phyloP scores from a whole-genome alignment of 148 eudicot genomes.

The Simmondsia chinensis region DNA sequence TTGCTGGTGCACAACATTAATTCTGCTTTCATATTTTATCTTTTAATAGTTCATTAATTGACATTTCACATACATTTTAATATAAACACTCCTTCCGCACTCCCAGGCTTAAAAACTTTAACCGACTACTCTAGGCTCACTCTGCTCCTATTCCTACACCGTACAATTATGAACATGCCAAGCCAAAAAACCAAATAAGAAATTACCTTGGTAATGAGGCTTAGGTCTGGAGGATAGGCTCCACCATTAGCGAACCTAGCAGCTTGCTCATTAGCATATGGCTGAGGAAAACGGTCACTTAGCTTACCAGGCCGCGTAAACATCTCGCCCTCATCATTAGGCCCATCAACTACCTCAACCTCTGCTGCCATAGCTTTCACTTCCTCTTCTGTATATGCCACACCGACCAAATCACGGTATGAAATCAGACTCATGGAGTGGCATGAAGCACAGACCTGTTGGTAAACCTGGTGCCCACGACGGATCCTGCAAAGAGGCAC shows the following conservation, averaged over 20 bases:
- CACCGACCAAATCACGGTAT: conserved; percentile 79
- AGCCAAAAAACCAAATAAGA: no score
- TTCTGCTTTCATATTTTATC: no score
- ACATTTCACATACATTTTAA: no score
- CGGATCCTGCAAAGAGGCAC: conserved; percentile 53
- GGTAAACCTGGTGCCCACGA: conserved; percentile 88
- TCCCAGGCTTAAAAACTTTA: no score
- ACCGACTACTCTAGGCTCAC: no score
- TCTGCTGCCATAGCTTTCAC: conserved; percentile 84
- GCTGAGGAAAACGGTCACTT: conserved; percentile 76
- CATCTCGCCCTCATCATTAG: conserved; percentile 95
- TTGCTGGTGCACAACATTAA: no score
- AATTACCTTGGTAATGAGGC: conserved; percentile 83
- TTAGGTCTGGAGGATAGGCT: conserved; percentile 97
- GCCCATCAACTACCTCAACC: conserved; percentile 84
- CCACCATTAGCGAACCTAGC: conserved; percentile 99
- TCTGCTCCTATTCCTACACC: no score
- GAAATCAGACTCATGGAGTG: conserved; percentile 84
- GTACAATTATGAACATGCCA: no score
- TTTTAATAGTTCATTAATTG: no score
- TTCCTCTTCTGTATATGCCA: conserved; percentile 91
- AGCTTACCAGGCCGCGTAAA: conserved; percentile 78
- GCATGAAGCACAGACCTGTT: conserved; percentile 84
- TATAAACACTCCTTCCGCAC: no score
- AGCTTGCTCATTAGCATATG: conserved; percentile 74